phyloP scores from a whole-genome alignment of 345 rosid species.

The Dipteronia sinensis region DNA sequence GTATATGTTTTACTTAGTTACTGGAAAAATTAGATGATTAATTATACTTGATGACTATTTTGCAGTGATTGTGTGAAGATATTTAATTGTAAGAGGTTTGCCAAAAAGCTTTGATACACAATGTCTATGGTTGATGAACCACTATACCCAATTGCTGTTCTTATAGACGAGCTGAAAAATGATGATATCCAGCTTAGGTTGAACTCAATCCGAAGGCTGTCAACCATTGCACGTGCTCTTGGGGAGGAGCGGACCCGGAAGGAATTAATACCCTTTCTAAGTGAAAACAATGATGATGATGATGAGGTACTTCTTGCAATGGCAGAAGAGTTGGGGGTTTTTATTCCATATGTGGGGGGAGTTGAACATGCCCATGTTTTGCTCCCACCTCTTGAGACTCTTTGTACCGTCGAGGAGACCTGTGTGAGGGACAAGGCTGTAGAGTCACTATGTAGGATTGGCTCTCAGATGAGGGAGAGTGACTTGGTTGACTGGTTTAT shows the following conservation, averaged over 20 bases:
- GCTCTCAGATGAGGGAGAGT: conserved; percentile 87
- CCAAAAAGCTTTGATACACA: conserved; percentile 12
- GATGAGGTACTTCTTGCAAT: conserved; percentile 97
- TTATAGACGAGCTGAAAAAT: conserved; percentile 90
- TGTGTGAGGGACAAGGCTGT: conserved; percentile 91
- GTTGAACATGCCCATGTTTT: conserved; percentile 77
- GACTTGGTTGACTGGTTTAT: conserved; percentile 77
- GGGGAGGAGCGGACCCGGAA: conserved; percentile 94
- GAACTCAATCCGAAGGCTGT: conserved; percentile 84
- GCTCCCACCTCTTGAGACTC: conserved; percentile 81
- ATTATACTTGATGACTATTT: neutral
- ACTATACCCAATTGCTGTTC: conserved; percentile 82
- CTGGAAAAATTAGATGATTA: too few relatives aligned
- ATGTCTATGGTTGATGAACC: conserved; percentile 92
- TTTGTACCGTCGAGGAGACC: conserved; percentile 90
- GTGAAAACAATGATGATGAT: conserved; percentile 94
- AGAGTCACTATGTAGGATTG: conserved; percentile 81
- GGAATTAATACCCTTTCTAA: conserved; percentile 84
- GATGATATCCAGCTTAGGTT: conserved; percentile 94
- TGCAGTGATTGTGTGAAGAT: conserved; percentile 19
- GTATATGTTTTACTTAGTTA: neutral
- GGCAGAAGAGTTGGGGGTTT: conserved; percentile 91
- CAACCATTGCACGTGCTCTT: conserved; percentile 95
- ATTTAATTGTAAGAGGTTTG: conserved; percentile 14
- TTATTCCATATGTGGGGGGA: conserved; percentile 92